phyloP scores from a whole-genome alignment of 495 filamentous ascomycete species.

The Aspergillus sclerotiicarbonarius region DNA sequence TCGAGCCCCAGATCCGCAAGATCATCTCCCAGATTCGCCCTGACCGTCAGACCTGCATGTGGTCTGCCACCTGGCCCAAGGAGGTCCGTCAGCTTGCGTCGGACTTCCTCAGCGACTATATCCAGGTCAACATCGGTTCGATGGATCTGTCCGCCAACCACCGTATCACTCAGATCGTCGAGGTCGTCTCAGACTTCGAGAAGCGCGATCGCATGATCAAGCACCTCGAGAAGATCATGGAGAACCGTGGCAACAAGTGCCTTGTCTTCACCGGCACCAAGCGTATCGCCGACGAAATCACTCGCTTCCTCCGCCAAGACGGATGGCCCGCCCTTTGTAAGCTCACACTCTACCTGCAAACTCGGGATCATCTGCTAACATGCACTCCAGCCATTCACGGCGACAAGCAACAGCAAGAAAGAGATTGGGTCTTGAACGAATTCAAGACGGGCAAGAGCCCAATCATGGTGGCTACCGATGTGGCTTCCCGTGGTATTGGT shows the following conservation, averaged over 20 bases:
- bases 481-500: conserved; percentile 98
- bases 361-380: conserved; percentile 43
- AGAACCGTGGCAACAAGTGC: conserved; percentile 87
- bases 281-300: conserved; percentile 97
- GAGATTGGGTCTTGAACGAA: conserved; percentile 99
- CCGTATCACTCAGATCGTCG: conserved; percentile 95
- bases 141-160: conserved; percentile 97
- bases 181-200: conserved; percentile 92
- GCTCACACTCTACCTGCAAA: conserved; percentile 30
- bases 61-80: conserved; percentile 99
- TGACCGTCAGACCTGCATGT: conserved; percentile 99
- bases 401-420: conserved; percentile 99
- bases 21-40: conserved; percentile 97
- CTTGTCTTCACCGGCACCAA: conserved; percentile 98
- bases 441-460: conserved; percentile 95
- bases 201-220: conserved; percentile 98
- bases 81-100: conserved; percentile 94
- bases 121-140: conserved; percentile 98
- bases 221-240: conserved; percentile 98
- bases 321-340: conserved; percentile 97
- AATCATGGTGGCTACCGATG: conserved; percentile 92
- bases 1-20: conserved; percentile 98
- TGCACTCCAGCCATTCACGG: conserved; percentile 79
- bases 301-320: conserved; percentile 96
- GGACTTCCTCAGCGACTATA: conserved; percentile 94